Base-by-base conservation (phyloP, 75 land plant species). In the Azolla pinnata region DNA sequence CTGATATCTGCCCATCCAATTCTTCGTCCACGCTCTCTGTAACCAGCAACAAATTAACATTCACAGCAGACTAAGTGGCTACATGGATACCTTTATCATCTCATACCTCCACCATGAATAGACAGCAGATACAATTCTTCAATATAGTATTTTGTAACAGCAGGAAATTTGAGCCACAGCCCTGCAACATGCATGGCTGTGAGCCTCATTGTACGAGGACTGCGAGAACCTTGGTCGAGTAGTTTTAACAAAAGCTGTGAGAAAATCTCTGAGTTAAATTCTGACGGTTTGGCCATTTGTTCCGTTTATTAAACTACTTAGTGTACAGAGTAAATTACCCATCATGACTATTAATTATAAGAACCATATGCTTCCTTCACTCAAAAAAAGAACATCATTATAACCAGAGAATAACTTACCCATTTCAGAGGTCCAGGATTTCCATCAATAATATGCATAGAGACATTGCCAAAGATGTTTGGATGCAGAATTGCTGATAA, bases 191-290 rank as follows among this genome's bases (percentile, higher is more conserved):
- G 98, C 64, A 83, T 61, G 48, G 98, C 85, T 30, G 96, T 85
- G 34, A 93, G 83, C 64, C 96, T 90, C 71, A 88, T 83, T 19
- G 98, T 86, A 17, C 98, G 87, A 31, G 96, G 96, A 73, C 96
- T 93, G 64, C 85, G 77, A 24, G 70, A 51, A 49, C 98, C 96
- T 58, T 84, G 84, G 25, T 79, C 81, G 46, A 93, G 72, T 59
- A 93, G 52, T 44, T 73, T 83, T 61, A 60, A 73, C 59, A 81
- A 42, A 44, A 93, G 83, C 98, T 93, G 80, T 46, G 17, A 3
- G 21, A 23, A n/a, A n/a, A n/a, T n/a, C n/a, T n/a, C n/a, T n/a
- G n/a, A n/a, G n/a, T n/a, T n/a, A n/a, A n/a, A n/a, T n/a, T n/a
- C n/a, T n/a, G n/a, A n/a, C n/a, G n/a, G n/a, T n/a, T n/a, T n/a